Evolutionary conservation across 2,329 filamentous ascomycete species (phyloP).

Genomic region (Ophiocordyceps sinensis): DNA sequence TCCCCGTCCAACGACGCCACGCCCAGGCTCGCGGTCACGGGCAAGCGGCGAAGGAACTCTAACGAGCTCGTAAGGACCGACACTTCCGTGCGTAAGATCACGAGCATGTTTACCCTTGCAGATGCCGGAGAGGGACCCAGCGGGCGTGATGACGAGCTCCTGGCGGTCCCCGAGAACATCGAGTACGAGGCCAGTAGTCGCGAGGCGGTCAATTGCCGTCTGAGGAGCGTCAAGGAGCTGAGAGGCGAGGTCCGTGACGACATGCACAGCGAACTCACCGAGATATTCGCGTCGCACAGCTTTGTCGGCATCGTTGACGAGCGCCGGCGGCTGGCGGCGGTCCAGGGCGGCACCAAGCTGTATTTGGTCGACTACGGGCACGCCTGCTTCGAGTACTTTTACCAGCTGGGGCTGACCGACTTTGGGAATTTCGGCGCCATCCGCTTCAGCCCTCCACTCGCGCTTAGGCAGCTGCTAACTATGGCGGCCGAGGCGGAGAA

Average conservation of each 20-base stretch:
- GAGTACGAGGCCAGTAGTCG: conserved; percentile 62
- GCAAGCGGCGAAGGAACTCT: conserved; percentile 26
- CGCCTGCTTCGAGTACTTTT: conserved; percentile 78
- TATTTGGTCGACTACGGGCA: conserved; percentile 90
- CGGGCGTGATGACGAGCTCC: conserved; percentile 17
- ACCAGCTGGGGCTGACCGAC: conserved; percentile 86
- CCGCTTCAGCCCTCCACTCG: conserved; percentile 61
- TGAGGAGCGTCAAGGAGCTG: conserved; percentile 76
- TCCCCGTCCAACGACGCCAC: conserved; percentile 12
- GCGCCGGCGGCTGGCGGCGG: conserved; percentile 70
- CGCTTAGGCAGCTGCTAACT: conserved; percentile 53
- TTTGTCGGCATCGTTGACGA: conserved; percentile 92
- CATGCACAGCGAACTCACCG: conserved; percentile 75
- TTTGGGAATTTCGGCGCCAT: conserved; percentile 91
- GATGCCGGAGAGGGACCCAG: conserved; percentile 14
- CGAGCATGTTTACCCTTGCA: conserved; percentile 69
- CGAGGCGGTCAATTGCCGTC: conserved; percentile 52
- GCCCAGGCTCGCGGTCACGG: conserved; percentile 19
- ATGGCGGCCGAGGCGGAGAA: conserved; percentile 63
- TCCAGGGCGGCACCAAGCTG: conserved; percentile 84
- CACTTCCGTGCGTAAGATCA: conserved; percentile 81
- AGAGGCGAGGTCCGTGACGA: conserved; percentile 65
- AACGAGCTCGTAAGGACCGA: conserved; percentile 89
- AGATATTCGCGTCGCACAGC: conserved; percentile 74
- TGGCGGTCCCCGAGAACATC: conserved; percentile 31